Base-by-base conservation (phyloP, 1,284 basidiomycete genomes). In the Moniliophthora roreri region DNA sequence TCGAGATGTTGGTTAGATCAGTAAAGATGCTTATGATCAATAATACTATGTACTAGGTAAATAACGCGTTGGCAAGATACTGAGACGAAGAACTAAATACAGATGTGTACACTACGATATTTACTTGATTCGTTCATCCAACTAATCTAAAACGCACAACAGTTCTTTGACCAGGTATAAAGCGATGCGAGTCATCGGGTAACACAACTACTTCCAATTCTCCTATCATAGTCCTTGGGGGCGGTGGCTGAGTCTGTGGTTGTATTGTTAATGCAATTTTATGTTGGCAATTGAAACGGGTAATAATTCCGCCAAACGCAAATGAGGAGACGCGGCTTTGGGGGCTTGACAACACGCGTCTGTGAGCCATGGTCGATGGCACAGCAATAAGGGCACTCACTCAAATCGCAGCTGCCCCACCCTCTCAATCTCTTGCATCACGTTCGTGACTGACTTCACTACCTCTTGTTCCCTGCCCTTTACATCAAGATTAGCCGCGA, bases 131-230 rank as follows among this genome's bases (percentile, higher is more conserved):
- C 44, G n/a, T 8, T 65, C 59, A 70, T 1, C 80, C 79, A n/a
- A 81, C 62, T 54, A 82, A 69, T 13, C 72, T 69, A 66, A 81
- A 79, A 34, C 77, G 73, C 45, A 83, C 66, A 54, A 81, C 72
- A 7, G 73, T 77, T 50, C 77, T 72, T 64, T 78, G 74, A 34
- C 82, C 82, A 26, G 74, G 69, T 59, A 83, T 74, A 57, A 75
- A 69, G 11, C 50, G 61, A 60, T 84, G 82, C 4, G 80, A 73
- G 10, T 71, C 69, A 58, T 84, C 81, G 11, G 77, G 75, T 11
- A 81, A 61, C 24, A 81, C 68, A 13, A 70, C 69, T 21, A 81
- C 67, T 59, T 81, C 79, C 40, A 84, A 60, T 20, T 56, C 54
- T 4, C 54, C 54, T 26, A 16, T 28, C 51, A 56, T 52, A 10